Evolutionary conservation across 2,329 filamentous ascomycete genomes (phyloP).

Genomic region (Cladosporium oxysporum): DNA sequence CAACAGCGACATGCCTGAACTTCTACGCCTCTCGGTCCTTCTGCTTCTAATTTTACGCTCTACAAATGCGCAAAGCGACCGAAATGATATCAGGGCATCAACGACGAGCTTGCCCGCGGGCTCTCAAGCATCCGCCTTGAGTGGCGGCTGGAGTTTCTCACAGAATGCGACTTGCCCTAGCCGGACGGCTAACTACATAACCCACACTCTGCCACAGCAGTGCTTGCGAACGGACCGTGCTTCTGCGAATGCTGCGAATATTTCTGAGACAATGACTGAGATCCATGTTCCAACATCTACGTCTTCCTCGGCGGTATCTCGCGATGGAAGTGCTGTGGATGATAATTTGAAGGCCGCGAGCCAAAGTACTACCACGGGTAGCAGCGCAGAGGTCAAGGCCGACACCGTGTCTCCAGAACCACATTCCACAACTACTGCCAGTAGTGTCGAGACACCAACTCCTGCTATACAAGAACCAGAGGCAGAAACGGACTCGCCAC

Average conservation of each 20-base stretch:
- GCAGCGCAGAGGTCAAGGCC: background rate
- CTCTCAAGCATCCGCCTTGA: conserved; percentile 20
- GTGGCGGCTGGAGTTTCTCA: background rate
- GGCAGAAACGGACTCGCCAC: conserved; percentile 63
- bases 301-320: background rate
- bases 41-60: conserved; percentile 25
- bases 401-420: background rate
- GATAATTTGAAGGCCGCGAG: background rate
- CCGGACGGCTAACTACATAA: conserved; percentile 79
- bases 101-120: background rate
- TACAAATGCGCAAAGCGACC: conserved; percentile 20
- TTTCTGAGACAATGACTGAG: background rate
- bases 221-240: conserved; percentile 67
- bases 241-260: conserved; percentile 1
- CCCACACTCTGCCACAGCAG: conserved; percentile 73
- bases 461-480: conserved; percentile 43
- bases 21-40: conserved; percentile 29
- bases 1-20: conserved; percentile 30
- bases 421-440: conserved; percentile 3
- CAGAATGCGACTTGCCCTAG: conserved; percentile 44
- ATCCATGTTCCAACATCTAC: background rate
- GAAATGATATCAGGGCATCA: background rate
- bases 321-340: background rate
- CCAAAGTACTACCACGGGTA: background rate
- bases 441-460: conserved; percentile 20